phyloP scores from a whole-genome alignment of 208 protist genomes.

The Leishmania aethiopica region DNA sequence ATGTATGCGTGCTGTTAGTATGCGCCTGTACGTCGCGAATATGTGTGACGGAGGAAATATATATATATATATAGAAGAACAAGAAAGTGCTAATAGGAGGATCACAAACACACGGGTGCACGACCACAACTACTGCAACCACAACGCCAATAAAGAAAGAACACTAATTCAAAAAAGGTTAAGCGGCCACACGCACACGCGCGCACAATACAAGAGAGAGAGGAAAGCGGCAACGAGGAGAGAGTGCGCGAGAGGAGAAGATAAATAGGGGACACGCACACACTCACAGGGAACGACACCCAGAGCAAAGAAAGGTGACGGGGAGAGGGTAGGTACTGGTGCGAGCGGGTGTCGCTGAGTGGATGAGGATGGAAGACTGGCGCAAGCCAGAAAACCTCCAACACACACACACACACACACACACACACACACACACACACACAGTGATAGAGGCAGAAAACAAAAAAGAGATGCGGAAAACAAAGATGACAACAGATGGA shows the following conservation, averaged over 20 bases:
- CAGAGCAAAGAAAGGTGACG: not conserved
- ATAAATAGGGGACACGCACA: not conserved
- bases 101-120: not conserved
- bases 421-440: slow-evolving; percentile 2
- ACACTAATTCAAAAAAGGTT: not conserved
- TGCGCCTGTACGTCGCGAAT: not conserved
- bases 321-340: not conserved
- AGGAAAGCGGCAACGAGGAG: not conserved
- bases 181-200: not conserved
- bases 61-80: no score
- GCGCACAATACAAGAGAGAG: not conserved
- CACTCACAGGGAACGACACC: not conserved
- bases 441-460: not conserved
- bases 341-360: not conserved
- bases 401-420: not conserved
- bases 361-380: not conserved
- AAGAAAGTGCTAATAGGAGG: not conserved
- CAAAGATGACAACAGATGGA: not conserved
- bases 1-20: not conserved
- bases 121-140: no score
- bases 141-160: not conserved
- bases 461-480: not conserved
- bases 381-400: not conserved
- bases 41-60: not conserved
- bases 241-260: not conserved